Conservation (phyloP, 2,329 filamentous ascomycete genomes). For the Fusarium papillatum region DNA sequence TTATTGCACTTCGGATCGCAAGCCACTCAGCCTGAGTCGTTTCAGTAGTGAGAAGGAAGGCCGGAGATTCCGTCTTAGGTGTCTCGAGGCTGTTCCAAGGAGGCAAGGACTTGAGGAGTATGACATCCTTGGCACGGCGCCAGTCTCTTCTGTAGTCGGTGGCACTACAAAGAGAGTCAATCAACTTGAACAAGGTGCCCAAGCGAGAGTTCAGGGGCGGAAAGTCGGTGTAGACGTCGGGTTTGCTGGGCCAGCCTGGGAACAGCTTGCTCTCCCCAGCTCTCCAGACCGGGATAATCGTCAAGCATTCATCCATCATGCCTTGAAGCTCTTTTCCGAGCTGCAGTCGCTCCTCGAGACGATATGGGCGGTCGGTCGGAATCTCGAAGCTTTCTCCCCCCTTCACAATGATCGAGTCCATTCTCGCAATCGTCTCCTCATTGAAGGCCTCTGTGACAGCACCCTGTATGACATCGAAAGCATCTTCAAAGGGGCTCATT, state of each 20-base stretch:
- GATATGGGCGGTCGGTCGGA: background rate
- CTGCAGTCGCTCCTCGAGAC: background rate
- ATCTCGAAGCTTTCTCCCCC: background rate
- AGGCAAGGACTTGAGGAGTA: constrained; percentile 33
- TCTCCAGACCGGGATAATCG: background rate
- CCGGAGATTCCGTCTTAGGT: constrained; percentile 14
- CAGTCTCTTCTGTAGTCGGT: background rate
- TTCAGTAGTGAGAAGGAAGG: constrained; percentile 29
- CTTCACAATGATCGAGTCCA: constrained; percentile 12
- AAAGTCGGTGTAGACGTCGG: background rate
- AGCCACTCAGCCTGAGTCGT: constrained; percentile 41
- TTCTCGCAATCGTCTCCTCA: background rate
- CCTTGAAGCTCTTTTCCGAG: background rate
- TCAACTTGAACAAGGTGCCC: background rate
- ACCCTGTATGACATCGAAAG: background rate
- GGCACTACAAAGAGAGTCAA: background rate
- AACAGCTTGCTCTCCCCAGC: background rate
- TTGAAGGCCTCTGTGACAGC: constrained; percentile 20
- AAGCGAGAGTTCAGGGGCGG: background rate
- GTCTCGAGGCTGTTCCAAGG: background rate
- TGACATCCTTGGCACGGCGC: background rate
- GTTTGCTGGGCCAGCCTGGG: background rate
- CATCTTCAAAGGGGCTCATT: background rate
- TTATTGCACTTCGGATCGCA: constrained; percentile 37
- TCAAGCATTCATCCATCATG: background rate